Evolutionary conservation across 2,329 filamentous ascomycete genomes (phyloP), one percentile per base, ranked within the genome.

Genomic region (Trichophyton schoenleinii): DNA sequence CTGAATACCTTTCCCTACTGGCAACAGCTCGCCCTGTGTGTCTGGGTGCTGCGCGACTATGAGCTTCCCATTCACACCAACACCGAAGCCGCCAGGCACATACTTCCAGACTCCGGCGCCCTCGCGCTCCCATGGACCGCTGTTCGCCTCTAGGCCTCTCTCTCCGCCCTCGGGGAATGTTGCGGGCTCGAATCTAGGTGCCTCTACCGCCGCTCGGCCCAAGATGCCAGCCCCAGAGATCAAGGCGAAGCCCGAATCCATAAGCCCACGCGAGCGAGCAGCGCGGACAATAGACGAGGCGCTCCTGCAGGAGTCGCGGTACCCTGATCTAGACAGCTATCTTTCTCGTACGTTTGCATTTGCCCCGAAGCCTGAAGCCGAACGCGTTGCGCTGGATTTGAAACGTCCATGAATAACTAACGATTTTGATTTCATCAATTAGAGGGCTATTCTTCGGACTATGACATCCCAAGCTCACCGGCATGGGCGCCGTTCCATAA

Each of bases 391-490:
- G 28, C 41, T 42, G 58, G 44, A 38, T 13, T 7, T 31, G 2
- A 38, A 42, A 64, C 67, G 46, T 7, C 15, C 15, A 52, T 25
- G n/a, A 52, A 53, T 31, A 18, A 36, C 46, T 52, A 52, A 52
- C 46, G 9, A 31, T 18, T 6, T 36, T 34, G 9, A 38, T 38
- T 38, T 13, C 34, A 38, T 38, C 34, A n/a, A 34, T 34, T 53
- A 95, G 89, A 91, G 77, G 91, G 94, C 65, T 86, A 88, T 66
- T 96, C 91, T 3, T 92, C 89, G 68, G 91, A 96, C 66, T 97
- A 97, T 76, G 90, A 96, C 68, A 78, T 95, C 57, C 83, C 88
- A 48, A 77, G 73, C 42, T 79, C 79, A 61, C 75, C 81, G 67
- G 82, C 91, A 64, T 94, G 91, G 88, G 85, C 88, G 48, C 94